Evolutionary conservation across 83 land plant species (phyloP), one percentile per base, ranked within the genome.

Genomic region (Diphasiastrum complanatum): DNA sequence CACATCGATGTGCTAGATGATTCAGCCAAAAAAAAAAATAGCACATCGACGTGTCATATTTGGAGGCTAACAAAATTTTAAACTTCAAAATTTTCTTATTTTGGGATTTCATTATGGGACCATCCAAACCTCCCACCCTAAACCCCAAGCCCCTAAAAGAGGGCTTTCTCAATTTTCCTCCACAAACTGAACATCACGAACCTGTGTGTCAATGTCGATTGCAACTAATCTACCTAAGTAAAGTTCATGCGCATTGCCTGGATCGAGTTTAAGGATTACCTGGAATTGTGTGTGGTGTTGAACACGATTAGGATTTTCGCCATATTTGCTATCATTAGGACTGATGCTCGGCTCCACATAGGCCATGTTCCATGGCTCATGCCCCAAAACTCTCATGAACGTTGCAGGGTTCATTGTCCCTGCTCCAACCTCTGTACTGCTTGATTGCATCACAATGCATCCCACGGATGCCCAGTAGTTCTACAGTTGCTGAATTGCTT

Each of bases 321-420:
- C 97, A 73, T 86, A 91, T 11, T 93, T 77, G 53, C 97, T 91
- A 55, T 91, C 97, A 82, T 91, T 93, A 12, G 97, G 97, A 32
- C 97, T 76, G 19, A 91, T 77, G 60, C 93, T 86, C 35, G 97
- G 97, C 65, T 91, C 97, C 33, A 78, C 85, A 78, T 91, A 90
- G 86, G 93, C 97, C 71, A 91, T 93, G 86, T 86, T 91, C 97
- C 97, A 91, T 50, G 97, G 97, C 71, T 91, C 97, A 50, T 92
- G 97, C 47, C 97, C 97, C 60, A 91, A 87, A 51, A 91, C 97
- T 54, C 97, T 76, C 72, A 91, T 67, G 68, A 80, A 91, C 6
- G 97, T 91, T 27, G 89, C 70, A 32, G 97, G 97, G 69, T 91
- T 91, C 97, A 91, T 91, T 22, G 97, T 91, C 45, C 97, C 97